A percentile compares a stretch with the other conserved stretches of the same genome.
These are phyloP conservation scores for Penicillium pulvis DNA, from an alignment of 495 filamentous ascomycete species.

Conservation along the genomic window DNA sequence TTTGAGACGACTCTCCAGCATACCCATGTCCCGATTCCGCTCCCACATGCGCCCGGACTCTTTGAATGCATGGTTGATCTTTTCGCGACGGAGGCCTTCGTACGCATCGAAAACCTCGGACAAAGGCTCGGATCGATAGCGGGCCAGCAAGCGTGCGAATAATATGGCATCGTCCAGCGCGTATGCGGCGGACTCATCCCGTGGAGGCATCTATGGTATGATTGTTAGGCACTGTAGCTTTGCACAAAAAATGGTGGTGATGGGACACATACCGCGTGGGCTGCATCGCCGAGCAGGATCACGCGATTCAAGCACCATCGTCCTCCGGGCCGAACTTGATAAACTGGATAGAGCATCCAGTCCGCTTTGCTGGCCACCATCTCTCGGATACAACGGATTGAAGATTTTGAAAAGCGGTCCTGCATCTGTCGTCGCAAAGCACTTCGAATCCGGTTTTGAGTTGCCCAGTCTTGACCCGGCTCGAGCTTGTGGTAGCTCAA, in stretches of 20 bases:
- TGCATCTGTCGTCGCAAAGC: constrained; percentile 46
- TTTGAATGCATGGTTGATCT: constrained; percentile 55
- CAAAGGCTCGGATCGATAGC: constrained; percentile 38
- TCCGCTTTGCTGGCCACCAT: constrained; percentile 50
- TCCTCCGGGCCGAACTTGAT: constrained; percentile 52
- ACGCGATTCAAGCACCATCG: constrained; percentile 52
- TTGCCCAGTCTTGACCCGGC: constrained; percentile 51
- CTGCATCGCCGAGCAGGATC: constrained; percentile 58
- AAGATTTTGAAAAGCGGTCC: constrained; percentile 45
- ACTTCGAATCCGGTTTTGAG: constrained; percentile 40
- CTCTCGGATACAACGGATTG: constrained; percentile 50
- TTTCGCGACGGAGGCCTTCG: constrained; percentile 49
- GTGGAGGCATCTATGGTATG: constrained; percentile 55
- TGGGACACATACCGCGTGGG: constrained; percentile 55
- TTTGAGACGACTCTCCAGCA: constrained; percentile 40
- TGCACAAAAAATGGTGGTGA: neutral
- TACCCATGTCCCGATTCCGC: constrained; percentile 43
- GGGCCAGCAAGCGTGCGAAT: constrained; percentile 51
- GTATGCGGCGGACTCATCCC: constrained; percentile 61
- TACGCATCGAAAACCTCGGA: constrained; percentile 52
- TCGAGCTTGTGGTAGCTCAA: constrained; percentile 32
- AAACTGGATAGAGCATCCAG: constrained; percentile 63
- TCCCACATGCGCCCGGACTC: constrained; percentile 50
- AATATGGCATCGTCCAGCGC: constrained; percentile 64
- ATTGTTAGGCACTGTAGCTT: constrained; percentile 9